These are phyloP conservation scores for Lophium mytilinum DNA, from an alignment of 495 filamentous ascomycete genomes.

Conservation along the genomic window DNA sequence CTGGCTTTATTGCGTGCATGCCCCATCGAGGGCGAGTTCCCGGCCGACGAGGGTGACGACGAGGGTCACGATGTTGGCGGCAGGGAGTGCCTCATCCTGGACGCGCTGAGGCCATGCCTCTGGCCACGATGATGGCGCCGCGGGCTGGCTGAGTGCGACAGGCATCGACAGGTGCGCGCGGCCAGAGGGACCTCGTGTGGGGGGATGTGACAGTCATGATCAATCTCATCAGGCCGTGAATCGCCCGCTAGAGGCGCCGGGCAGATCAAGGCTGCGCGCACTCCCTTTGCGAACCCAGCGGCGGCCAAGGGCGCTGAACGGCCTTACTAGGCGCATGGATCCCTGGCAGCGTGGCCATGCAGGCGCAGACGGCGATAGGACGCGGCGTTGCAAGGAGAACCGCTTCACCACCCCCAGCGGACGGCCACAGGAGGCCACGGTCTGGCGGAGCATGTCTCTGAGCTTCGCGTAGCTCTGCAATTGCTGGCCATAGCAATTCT, in stretches of 20 bases:
- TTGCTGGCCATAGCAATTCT: too few relatives aligned
- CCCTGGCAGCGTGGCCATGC: not conserved
- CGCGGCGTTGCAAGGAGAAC: not conserved
- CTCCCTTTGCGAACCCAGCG: not conserved
- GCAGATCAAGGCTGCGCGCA: not conserved
- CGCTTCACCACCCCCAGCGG: too few relatives aligned
- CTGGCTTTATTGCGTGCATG: too few relatives aligned
- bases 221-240: not conserved
- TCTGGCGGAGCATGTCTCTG: too few relatives aligned
- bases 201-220: not conserved
- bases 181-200: not conserved
- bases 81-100: not conserved
- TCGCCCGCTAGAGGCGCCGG: not conserved
- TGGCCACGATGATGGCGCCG: not conserved
- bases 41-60: too few relatives aligned
- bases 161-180: not conserved
- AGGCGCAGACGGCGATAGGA: not conserved
- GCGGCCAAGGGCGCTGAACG: not conserved
- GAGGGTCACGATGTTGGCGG: not conserved
- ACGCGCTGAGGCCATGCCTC: not conserved
- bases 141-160: not conserved
- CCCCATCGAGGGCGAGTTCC: too few relatives aligned
- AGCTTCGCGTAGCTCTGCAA: too few relatives aligned
- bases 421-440: too few relatives aligned
- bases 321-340: not conserved